A percentile compares a stretch with the other conserved stretches of the same genome.
These are phyloP conservation scores for Kluyveromyces siamensis DNA, from an alignment of 805 yeast species.

Conservation along the genomic window DNA sequence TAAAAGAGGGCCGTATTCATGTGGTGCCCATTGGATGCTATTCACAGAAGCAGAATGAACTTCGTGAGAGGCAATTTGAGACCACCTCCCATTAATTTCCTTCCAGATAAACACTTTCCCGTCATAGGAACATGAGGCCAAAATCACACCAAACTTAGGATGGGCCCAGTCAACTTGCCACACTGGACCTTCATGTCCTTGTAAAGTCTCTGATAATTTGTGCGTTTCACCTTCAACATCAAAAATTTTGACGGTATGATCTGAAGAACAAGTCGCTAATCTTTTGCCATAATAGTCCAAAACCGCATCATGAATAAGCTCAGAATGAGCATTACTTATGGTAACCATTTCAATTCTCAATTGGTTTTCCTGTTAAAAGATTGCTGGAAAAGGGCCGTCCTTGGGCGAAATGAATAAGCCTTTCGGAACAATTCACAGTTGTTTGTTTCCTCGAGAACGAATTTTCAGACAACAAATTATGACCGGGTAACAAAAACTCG, in stretches of 20 bases:
- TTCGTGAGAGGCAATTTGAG: constrained; percentile 74
- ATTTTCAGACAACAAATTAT: neutral
- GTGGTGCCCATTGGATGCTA: constrained; percentile 95
- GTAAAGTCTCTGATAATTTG: constrained; percentile 71
- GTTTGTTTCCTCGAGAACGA: neutral
- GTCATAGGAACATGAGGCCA: constrained; percentile 92
- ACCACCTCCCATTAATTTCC: constrained; percentile 85
- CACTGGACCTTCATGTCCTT: constrained; percentile 96
- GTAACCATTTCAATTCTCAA: constrained; percentile 44
- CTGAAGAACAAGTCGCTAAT: constrained; percentile 93
- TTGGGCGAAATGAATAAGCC: too few relatives aligned
- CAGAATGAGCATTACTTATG: constrained; percentile 85
- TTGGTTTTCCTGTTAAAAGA: too few relatives aligned
- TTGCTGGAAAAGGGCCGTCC: too few relatives aligned
- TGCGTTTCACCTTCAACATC: constrained; percentile 83
- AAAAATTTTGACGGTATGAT: constrained; percentile 89
- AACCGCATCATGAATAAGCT: constrained; percentile 92
- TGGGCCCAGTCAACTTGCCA: constrained; percentile 99
- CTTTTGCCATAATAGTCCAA: constrained; percentile 94
- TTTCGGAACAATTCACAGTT: neutral
- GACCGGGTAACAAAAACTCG: constrained; percentile 3
- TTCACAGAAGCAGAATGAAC: constrained; percentile 92
- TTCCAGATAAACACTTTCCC: constrained; percentile 94
- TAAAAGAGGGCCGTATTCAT: constrained; percentile 88
- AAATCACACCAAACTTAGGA: constrained; percentile 90